These are phyloP conservation scores for Polyporus tsugae DNA, from an alignment of 1,284 basidiomycete genomes.

Conservation along the genomic window DNA sequence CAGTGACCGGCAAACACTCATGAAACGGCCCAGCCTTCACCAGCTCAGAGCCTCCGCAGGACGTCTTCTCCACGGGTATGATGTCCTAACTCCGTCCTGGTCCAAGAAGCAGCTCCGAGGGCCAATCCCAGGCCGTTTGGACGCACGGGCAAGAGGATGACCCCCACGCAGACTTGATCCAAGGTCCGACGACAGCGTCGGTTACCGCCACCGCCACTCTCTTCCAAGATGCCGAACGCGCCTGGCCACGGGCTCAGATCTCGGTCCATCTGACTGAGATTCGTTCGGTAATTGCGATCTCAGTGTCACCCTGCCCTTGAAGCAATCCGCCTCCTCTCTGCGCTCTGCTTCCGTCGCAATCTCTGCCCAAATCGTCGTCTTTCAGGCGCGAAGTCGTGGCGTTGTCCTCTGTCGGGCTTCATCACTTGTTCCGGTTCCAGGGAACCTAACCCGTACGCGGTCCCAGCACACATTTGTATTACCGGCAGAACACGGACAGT, in stretches of 20 bases:
- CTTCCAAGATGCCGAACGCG: constrained; percentile 3
- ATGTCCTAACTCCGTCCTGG: constrained; percentile 7
- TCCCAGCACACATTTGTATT: not conserved
- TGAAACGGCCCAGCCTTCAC: not conserved
- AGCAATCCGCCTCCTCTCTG: not conserved
- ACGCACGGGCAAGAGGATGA: not conserved
- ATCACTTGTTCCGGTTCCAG: constrained; percentile 12
- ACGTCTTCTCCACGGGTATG: constrained; percentile 5
- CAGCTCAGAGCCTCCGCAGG: not conserved
- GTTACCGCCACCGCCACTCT: constrained; percentile 7
- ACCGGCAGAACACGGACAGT: constrained; percentile 3
- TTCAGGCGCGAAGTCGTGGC: not conserved
- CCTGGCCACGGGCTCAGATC: constrained; percentile 9
- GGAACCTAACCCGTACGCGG: not conserved
- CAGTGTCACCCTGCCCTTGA: not conserved
- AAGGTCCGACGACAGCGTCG: constrained; percentile 9
- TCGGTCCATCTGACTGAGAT: constrained; percentile 15
- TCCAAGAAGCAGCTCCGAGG: not conserved
- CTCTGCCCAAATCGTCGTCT: not conserved
- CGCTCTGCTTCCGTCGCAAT: constrained; percentile 2
- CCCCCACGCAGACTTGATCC: not conserved
- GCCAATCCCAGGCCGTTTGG: not conserved
- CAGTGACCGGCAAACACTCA: not conserved
- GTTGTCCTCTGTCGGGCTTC: not conserved
- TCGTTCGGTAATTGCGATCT: constrained; percentile 12